phyloP scores from a whole-genome alignment of 164 flowering plant species.

The Platanus orientalis region DNA sequence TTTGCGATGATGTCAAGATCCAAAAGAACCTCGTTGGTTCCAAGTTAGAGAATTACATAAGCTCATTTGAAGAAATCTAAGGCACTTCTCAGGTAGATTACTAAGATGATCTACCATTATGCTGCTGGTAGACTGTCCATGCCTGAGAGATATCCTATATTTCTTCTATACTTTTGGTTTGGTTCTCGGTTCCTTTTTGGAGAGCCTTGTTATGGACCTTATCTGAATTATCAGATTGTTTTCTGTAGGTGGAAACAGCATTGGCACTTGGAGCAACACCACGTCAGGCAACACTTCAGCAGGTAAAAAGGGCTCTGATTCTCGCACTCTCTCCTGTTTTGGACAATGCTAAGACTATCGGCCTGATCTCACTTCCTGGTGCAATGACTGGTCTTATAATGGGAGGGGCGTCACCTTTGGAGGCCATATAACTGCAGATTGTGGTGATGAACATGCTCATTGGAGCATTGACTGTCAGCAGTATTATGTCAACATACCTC shows the following conservation, averaged over 20 bases:
- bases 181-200: too few species aligned
- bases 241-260: conserved; percentile 82
- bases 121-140: too few species aligned
- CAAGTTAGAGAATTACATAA: too few species aligned
- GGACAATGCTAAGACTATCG: conserved; percentile 94
- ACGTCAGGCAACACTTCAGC: conserved; percentile 74
- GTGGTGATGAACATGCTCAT: conserved; percentile 95
- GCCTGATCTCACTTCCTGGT: conserved; percentile 90
- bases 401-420: conserved; percentile 99
- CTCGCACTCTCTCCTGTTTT: conserved; percentile 81
- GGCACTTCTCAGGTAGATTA: too few species aligned
- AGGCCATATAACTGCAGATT: conserved; percentile 90
- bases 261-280: conserved; percentile 96
- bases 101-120: too few species aligned
- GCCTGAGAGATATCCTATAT: too few species aligned
- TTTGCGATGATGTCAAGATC: conserved; percentile 78
- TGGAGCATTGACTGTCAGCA: conserved; percentile 86
- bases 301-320: conserved; percentile 75
- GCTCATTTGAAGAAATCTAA: too few species aligned
- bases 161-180: too few species aligned
- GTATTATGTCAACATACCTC: conserved; percentile 78
- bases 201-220: too few species aligned
- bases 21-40: conserved; percentile 66
- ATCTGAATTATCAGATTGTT: too few species aligned
- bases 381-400: conserved; percentile 98